These are phyloP conservation scores for Lophiostoma macrostomum DNA, from an alignment of 495 filamentous ascomycete species.

Conservation along the genomic window DNA sequence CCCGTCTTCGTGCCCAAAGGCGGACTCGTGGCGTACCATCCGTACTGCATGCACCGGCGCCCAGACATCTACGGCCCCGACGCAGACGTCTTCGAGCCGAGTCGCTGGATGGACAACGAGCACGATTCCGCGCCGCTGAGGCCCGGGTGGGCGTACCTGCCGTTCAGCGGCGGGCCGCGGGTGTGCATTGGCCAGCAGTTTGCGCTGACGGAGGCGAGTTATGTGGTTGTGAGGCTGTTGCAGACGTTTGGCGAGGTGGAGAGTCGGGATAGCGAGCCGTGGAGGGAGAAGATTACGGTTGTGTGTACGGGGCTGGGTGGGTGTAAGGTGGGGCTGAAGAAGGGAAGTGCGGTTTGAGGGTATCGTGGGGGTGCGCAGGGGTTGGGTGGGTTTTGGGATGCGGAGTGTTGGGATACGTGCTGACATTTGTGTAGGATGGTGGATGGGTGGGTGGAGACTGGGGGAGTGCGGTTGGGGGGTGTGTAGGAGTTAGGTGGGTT, in stretches of 20 bases:
- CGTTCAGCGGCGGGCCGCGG: conserved; percentile 60
- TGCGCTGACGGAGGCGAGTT: conserved; percentile 57
- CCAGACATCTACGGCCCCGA: conserved; percentile 52
- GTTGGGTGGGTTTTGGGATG: no score
- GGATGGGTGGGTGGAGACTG: no score
- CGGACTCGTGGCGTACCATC: conserved; percentile 45
- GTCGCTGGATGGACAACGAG: conserved; percentile 46
- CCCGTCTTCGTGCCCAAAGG: conserved; percentile 46
- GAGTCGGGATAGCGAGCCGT: conserved; percentile 23
- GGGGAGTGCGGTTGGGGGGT: no score
- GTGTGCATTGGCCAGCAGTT: conserved; percentile 52
- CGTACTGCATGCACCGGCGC: conserved; percentile 53
- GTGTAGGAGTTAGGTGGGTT: no score
- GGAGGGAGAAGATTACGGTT: conserved; percentile 35
- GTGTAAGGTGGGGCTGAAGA: conserved; percentile 12
- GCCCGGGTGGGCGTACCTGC: conserved; percentile 60
- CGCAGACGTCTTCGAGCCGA: conserved; percentile 52
- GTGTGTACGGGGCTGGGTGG: conserved; percentile 18
- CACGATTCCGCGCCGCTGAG: conserved; percentile 31
- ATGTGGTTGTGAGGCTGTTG: conserved; percentile 57
- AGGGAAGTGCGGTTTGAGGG: no score
- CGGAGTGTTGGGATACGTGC: no score
- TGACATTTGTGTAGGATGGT: no score
- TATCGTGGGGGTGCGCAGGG: no score
- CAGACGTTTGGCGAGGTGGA: conserved; percentile 59